Evolutionary conservation across 441 rosid species (phyloP).

Genomic region (Brassica hybrid): DNA sequence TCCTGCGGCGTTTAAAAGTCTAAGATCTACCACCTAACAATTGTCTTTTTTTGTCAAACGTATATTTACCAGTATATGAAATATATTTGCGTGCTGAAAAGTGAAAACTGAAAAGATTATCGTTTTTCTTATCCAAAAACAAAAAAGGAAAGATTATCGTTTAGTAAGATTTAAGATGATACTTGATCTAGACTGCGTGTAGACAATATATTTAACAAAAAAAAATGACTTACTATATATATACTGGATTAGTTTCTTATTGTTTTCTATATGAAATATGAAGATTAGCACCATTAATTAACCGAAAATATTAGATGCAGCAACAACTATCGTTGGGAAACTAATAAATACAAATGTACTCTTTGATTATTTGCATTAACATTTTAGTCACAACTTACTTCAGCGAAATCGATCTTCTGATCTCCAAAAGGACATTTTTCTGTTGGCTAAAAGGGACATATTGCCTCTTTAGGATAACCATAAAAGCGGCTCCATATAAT

Average conservation of each 20-base stretch:
- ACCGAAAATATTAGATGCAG: not conserved
- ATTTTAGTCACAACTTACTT: not conserved
- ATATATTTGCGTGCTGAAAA: not conserved
- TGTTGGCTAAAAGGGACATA: conserved; percentile 4
- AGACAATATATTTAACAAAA: too few species aligned
- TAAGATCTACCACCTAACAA: not conserved
- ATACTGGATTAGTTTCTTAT: not conserved
- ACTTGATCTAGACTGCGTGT: not conserved
- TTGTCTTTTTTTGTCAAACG: not conserved
- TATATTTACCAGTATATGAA: not conserved
- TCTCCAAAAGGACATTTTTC: conserved; percentile 20
- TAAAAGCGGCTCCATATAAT: conserved; percentile 4
- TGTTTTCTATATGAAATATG: not conserved
- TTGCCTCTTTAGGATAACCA: conserved; percentile 17
- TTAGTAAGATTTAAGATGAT: not conserved
- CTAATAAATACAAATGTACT: not conserved
- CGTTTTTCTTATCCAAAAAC: too few species aligned
- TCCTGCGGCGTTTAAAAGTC: not conserved
- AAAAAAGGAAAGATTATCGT: not conserved
- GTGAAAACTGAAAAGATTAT: not conserved
- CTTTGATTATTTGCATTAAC: conserved; percentile 4
- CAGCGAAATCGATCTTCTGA: not conserved
- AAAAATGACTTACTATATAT: not conserved
- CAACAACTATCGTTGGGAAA: not conserved
- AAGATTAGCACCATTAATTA: not conserved